Base-by-base conservation (phyloP, 108 stramenopile genomes). In the Fragilaria radians region DNA sequence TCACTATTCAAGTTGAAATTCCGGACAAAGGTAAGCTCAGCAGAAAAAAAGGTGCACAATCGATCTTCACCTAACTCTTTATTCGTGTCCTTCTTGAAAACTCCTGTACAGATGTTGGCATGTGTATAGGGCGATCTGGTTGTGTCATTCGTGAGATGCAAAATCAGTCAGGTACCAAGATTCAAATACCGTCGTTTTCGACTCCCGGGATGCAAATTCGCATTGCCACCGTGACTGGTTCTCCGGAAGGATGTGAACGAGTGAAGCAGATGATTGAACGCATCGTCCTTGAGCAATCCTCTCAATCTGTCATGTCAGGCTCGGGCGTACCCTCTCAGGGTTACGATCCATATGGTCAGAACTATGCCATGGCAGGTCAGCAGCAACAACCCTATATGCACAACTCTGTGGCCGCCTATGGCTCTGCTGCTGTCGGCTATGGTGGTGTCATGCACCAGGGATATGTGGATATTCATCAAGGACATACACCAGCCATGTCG, bases 131-230 rank as follows among this genome's bases (percentile, higher is more conserved):
- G 17, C 69, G 87, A 26, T 71, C 71, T 50, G 93, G 93, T 5
- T 89, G 85, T 61, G 86, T 89, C 62, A 95, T 95, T 66, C 73
- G 75, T 54, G 82, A 91, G 59, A 82, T 95, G 80, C 93, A 95
- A 68, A 57, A 67, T 5, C 63, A 77, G 34, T 84, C 86, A n/a
- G 71, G 74, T 28, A 83, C 83, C 48, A 65, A 82, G 29, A 90
- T 95, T 57, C 87, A 95, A 58, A 91, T 95, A 45, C 93, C 93
- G 4, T 69, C 84, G 0, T 73, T 82, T 22, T 75, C 86, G 1
- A 72, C 78, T 14, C 84, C 88, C 5, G 93, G 88, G 11, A 75
- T 76, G 23, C 68, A 70, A 27, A 72, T 86, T 74, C 85, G 93
- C n/a, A 59, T 89, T 17, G 82, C 82, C 54, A 91, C 88, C 5